phyloP scores from a whole-genome alignment of 805 yeast genomes.

The Suhomyces kilbournensis region DNA sequence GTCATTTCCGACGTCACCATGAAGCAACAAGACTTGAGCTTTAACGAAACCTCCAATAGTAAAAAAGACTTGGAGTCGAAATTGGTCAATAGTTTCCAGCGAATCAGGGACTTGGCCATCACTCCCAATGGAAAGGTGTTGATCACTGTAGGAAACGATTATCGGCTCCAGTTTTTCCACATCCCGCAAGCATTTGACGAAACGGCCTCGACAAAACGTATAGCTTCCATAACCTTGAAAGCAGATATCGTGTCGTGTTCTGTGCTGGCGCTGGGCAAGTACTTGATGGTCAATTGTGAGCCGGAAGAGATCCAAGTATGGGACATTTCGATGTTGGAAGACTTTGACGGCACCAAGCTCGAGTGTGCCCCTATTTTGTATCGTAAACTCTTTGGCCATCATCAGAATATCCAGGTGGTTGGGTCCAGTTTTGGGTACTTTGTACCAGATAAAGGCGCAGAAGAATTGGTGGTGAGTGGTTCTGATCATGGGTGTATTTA shows the following conservation, averaged over 20 bases:
- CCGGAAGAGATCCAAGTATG: conserved; percentile 80
- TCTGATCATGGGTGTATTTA: conserved; percentile 77
- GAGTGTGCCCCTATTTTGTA: conserved; percentile 48
- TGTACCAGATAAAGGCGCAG: conserved; percentile 35
- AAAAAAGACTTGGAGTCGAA: conserved; percentile 6
- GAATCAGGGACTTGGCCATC: conserved; percentile 69
- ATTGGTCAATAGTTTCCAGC: conserved; percentile 28
- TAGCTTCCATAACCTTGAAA: conserved; percentile 49
- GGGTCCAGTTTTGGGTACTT: conserved; percentile 76
- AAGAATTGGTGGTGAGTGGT: conserved; percentile 73
- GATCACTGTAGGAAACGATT: conserved; percentile 63
- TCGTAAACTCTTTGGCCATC: conserved; percentile 68
- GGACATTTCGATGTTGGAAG: conserved; percentile 52
- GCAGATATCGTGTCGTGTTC: conserved; percentile 65
- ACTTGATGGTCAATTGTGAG: conserved; percentile 58
- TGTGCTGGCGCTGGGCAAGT: conserved; percentile 52
- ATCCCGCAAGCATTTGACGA: conserved; percentile 36
- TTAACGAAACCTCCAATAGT: not conserved
- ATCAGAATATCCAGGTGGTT: conserved; percentile 65
- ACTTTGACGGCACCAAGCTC: conserved; percentile 11
- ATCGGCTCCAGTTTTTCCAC: conserved; percentile 59
- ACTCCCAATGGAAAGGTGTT: conserved; percentile 61
- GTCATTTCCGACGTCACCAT: conserved; percentile 8
- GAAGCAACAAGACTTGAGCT: conserved; percentile 4
- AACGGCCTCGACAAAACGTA: conserved; percentile 31